Conservation (phyloP, 495 filamentous ascomycete genomes). For the Hyphodiscus hymeniophilus region DNA sequence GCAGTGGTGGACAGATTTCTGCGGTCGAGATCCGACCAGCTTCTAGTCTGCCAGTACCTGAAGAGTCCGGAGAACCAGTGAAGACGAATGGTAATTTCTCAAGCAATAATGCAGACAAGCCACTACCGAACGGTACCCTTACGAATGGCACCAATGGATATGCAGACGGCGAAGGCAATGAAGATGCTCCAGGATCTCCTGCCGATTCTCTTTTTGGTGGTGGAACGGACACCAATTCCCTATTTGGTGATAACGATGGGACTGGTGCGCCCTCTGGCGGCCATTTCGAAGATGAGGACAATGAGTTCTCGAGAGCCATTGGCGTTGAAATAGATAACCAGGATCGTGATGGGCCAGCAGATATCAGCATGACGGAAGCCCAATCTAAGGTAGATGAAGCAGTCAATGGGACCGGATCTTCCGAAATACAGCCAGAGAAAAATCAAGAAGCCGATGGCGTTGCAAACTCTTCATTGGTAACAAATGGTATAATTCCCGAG, state of each 20-base stretch:
- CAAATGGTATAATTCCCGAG: slow-evolving; percentile 47
- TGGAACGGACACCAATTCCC: slow-evolving; percentile 39
- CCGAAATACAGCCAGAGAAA: not conserved
- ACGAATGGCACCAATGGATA: slow-evolving; percentile 38
- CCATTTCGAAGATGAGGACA: slow-evolving; percentile 71
- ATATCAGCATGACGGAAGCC: slow-evolving; percentile 30
- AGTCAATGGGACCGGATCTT: slow-evolving; percentile 1
- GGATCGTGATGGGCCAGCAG: slow-evolving; percentile 28
- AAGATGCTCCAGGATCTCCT: slow-evolving; percentile 52
- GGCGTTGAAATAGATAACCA: slow-evolving; percentile 50
- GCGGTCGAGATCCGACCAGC: slow-evolving; percentile 79
- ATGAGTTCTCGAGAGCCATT: slow-evolving; percentile 77
- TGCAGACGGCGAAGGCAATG: slow-evolving; percentile 20
- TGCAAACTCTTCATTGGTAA: slow-evolving; percentile 30
- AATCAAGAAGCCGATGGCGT: slow-evolving; percentile 22
- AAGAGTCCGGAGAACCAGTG: slow-evolving; percentile 51
- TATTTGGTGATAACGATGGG: slow-evolving; percentile 51
- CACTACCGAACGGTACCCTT: slow-evolving; percentile 39
- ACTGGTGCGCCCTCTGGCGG: slow-evolving; percentile 47
- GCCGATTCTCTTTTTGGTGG: slow-evolving; percentile 72
- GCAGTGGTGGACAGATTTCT: slow-evolving; percentile 76
- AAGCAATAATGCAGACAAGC: slow-evolving; percentile 47
- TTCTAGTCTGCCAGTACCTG: slow-evolving; percentile 64
- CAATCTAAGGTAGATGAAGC: not conserved
- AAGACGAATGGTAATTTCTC: slow-evolving; percentile 59